Evolutionary conservation across 2,329 filamentous ascomycete genomes (phyloP).

Genomic region (Mollisiaceae sp.): DNA sequence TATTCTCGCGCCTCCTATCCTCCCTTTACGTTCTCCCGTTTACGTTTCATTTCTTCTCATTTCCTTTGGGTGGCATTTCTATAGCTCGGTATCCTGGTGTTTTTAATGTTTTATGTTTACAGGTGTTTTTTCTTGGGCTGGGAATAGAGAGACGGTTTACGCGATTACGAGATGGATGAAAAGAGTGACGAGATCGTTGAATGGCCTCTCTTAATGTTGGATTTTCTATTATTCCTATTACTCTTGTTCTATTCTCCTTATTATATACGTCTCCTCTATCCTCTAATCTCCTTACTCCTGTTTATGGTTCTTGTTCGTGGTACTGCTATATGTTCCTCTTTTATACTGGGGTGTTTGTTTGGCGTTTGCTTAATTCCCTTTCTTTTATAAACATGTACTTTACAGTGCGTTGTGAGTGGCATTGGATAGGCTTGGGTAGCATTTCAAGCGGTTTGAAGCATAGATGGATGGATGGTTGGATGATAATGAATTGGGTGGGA

Average conservation of each 20-base stretch:
- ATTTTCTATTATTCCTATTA: slow-evolving; percentile 7
- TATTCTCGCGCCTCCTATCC: neutral
- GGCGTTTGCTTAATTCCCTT: neutral
- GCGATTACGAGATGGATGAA: neutral
- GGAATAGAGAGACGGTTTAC: slow-evolving; percentile 1
- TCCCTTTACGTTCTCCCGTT: neutral
- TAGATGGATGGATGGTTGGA: too few relatives aligned
- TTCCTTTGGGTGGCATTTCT: neutral
- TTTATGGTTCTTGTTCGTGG: neutral
- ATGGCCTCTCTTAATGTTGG: slow-evolving; percentile 10
- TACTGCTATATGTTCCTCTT: neutral
- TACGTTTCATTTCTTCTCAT: neutral
- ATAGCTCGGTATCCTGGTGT: neutral
- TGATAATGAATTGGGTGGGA: neutral
- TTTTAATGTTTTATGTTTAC: neutral
- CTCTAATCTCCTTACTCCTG: neutral
- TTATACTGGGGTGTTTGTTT: neutral
- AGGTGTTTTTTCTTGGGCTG: neutral
- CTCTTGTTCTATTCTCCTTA: slow-evolving; percentile 10
- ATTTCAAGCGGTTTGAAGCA: neutral
- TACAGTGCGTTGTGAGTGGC: neutral
- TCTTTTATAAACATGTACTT: neutral
- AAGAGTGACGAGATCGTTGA: slow-evolving; percentile 6
- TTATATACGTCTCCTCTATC: slow-evolving; percentile 5
- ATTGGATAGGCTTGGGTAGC: neutral